Evolutionary conservation across 257 asterid genomes (phyloP).

Genomic region (Solanum gandarillasii): DNA sequence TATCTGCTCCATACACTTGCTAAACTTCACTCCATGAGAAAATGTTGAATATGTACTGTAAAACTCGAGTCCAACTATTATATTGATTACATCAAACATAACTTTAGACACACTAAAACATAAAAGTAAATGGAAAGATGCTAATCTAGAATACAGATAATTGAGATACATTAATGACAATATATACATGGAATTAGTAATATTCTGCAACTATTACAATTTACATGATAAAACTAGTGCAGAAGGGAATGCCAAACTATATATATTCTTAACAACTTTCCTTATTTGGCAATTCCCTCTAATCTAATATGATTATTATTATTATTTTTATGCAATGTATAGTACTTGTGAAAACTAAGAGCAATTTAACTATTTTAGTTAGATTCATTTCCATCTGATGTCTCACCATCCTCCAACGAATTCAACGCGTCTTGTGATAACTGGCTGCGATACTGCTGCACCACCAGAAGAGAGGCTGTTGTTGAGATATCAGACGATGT

Average conservation of each 20-base stretch:
- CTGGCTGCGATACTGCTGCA: constrained; percentile 48
- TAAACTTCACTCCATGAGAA: not conserved
- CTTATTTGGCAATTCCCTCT: not conserved
- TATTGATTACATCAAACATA: not conserved
- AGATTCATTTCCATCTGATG: constrained; percentile 16
- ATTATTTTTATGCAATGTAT: not conserved
- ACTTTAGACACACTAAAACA: not conserved
- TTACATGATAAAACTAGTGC: not conserved
- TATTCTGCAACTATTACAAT: not conserved
- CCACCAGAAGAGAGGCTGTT: constrained; percentile 48
- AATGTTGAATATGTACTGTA: not conserved
- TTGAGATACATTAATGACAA: not conserved
- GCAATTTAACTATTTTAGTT: not conserved
- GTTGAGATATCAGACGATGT: constrained; percentile 32
- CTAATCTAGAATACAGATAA: not conserved
- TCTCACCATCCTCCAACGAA: constrained; percentile 25
- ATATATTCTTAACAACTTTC: not conserved
- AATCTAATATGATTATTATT: not conserved
- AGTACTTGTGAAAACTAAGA: not conserved
- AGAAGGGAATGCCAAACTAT: not conserved
- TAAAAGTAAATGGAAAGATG: not conserved
- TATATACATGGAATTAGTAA: not conserved
- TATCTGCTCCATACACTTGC: not conserved
- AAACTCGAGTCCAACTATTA: not conserved
- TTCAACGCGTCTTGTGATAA: constrained; percentile 24